A percentile compares a stretch with the other conserved stretches of the same genome.
Evolutionary conservation across 768 basidiomycete genomes (phyloP).

Genomic region (Cantharellus anzutake): DNA sequence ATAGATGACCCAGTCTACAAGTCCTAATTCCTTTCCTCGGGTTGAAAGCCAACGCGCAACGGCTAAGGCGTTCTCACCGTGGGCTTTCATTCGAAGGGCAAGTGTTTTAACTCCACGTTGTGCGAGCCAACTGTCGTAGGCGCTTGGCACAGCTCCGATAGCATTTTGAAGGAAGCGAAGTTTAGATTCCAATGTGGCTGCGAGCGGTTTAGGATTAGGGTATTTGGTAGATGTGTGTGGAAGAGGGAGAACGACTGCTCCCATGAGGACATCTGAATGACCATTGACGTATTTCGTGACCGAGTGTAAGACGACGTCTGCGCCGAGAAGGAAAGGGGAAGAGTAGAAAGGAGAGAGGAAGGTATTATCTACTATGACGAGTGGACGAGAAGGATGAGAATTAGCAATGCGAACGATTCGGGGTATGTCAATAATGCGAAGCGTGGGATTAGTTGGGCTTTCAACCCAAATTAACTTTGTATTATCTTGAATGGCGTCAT

Average conservation of each 20-base stretch:
- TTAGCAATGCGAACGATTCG: too few relatives aligned
- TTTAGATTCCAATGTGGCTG: conserved; percentile 23
- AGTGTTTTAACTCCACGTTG: conserved; percentile 87
- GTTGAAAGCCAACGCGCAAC: conserved; percentile 45
- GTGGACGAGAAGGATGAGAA: conserved; percentile 29
- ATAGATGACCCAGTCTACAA: conserved; percentile 63
- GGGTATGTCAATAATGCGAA: too few relatives aligned
- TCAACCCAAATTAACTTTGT: too few relatives aligned
- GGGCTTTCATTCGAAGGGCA: conserved; percentile 67
- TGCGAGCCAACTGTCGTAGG: conserved; percentile 80
- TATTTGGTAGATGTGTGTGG: too few relatives aligned
- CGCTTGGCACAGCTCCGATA: conserved; percentile 62
- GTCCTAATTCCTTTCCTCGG: conserved; percentile 17
- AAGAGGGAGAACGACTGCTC: conserved; percentile 42
- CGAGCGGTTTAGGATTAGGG: not conserved
- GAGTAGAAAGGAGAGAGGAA: conserved; percentile 86
- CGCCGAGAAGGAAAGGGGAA: conserved; percentile 62
- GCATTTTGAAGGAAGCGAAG: conserved; percentile 85
- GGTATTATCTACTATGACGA: conserved; percentile 86
- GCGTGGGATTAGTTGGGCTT: too few relatives aligned
- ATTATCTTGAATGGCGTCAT: too few relatives aligned
- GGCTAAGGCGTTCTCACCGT: conserved; percentile 64
- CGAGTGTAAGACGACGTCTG: conserved; percentile 63
- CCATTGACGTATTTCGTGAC: conserved; percentile 87
- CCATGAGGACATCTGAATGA: conserved; percentile 87